A percentile compares a stretch with the other conserved stretches of the same genome.
These are phyloP conservation scores for Coemansia guatemalensis DNA, from an alignment of 192 early-diverging fungal genomes.

Conservation along the genomic window DNA sequence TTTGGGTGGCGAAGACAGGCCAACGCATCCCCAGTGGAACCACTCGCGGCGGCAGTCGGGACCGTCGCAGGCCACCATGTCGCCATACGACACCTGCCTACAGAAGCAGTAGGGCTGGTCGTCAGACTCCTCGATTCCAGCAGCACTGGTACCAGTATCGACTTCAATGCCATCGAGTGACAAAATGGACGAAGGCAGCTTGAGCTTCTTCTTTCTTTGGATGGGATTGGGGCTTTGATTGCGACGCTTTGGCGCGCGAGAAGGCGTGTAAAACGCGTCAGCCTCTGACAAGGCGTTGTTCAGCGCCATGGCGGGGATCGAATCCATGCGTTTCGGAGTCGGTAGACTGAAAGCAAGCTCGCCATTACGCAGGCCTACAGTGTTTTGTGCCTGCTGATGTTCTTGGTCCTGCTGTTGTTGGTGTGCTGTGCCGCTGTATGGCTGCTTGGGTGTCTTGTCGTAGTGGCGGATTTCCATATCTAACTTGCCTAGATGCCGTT, in stretches of 20 bases:
- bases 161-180: conserved; percentile 48
- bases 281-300: conserved; percentile 16
- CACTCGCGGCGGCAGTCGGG: conserved; percentile 54
- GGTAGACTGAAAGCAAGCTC: conserved; percentile 35
- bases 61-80: conserved; percentile 59
- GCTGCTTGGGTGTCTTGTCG: conserved; percentile 45
- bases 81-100: conserved; percentile 56
- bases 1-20: conserved; percentile 53
- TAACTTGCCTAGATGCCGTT: conserved; percentile 40
- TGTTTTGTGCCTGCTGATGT: conserved; percentile 4
- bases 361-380: conserved; percentile 37
- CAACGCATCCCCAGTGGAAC: conserved; percentile 62
- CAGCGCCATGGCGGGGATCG: conserved; percentile 19
- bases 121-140: conserved; percentile 53
- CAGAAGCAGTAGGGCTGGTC: conserved; percentile 58
- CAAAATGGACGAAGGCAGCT: conserved; percentile 35
- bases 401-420: not conserved
- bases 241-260: conserved; percentile 35
- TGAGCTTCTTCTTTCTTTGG: conserved; percentile 48
- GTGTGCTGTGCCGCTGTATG: conserved; percentile 2
- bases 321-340: conserved; percentile 38
- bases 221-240: conserved; percentile 6
- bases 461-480: conserved; percentile 48
- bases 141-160: conserved; percentile 11
- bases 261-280: conserved; percentile 42